Evolutionary conservation across 1,284 basidiomycete species (phyloP).

Genomic region (Polyporus tsugae): DNA sequence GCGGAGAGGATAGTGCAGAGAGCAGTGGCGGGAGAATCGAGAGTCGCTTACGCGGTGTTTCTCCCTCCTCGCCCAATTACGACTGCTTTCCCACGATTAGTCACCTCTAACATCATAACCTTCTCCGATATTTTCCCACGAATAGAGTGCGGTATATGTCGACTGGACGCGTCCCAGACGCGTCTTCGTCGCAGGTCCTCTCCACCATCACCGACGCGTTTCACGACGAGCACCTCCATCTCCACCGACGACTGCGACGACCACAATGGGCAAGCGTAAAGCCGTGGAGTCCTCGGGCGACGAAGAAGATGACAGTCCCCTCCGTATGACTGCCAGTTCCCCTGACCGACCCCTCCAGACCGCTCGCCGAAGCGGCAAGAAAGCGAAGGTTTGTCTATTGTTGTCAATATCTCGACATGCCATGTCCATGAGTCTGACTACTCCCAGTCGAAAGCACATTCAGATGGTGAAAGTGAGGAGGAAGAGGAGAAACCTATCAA

Average conservation of each 20-base stretch:
- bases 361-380: conserved; percentile 30
- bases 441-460: conserved; percentile 6
- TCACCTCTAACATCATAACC: conserved; percentile 4
- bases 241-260: conserved; percentile 2
- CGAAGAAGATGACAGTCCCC: conserved; percentile 40
- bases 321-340: conserved; percentile 18
- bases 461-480: conserved; percentile 26
- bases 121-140: conserved; percentile 26
- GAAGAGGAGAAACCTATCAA: conserved; percentile 26
- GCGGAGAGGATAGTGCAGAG: conserved; percentile 18
- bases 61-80: conserved; percentile 22
- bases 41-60: conserved; percentile 38
- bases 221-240: conserved; percentile 21
- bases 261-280: conserved; percentile 50
- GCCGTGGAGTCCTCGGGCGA: conserved; percentile 37
- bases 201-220: conserved; percentile 27
- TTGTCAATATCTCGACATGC: background rate
- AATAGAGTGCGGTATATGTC: conserved; percentile 10
- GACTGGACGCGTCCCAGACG: background rate
- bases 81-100: conserved; percentile 35
- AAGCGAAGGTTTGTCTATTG: conserved; percentile 18
- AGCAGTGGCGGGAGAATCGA: conserved; percentile 30
- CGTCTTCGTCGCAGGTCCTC: background rate
- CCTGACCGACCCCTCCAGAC: conserved; percentile 31
- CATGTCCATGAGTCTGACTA: background rate